Evolutionary conservation across 1,284 basidiomycete genomes (phyloP), one percentile per base, ranked within the genome.

Genomic region (Sporisorium scitamineum): DNA sequence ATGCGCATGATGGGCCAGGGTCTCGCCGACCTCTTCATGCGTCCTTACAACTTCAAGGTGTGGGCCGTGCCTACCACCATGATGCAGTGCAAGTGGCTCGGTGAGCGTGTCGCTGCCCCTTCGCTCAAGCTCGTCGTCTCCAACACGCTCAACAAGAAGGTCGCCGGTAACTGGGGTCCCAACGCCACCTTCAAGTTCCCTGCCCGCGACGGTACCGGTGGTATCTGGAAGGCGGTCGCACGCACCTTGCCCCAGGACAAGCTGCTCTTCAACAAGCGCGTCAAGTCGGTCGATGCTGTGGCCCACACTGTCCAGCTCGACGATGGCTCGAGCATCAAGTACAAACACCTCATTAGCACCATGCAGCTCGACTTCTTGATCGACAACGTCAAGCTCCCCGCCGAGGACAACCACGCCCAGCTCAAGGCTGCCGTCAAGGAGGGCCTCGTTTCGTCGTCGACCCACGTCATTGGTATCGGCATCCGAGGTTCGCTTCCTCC

Each of bases 71-170:
- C 87, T 32, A 88, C 88, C 13, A 86, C 84, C 42, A 73, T 80
- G 86, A 89, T 89, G 88, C 88, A 89, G 85, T 88, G 88, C 83
- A 87, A 88, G 81, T 89, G 88, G 88, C 86, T 89, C 52, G 88
- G 88, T 20, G 88, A 89, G 82, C 87, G 88, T 70, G 88, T 89
- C 26, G 88, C 88, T 4, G 88, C 88, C 13, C 88, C 88, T 20
- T 86, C 85, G 32, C 86, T 88, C 76, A 88, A 88, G 82, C 81
- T 86, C 22, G 88, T 88, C 67, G 85, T 89, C 48, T 84, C 84
- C 67, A 89, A 89, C 84, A 87, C 87, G 18, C 80, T 89, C 45
- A 87, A 88, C 77, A 87, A 87, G 79, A 87, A 88, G 80, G 83
- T 86, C 3, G 88, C 88, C 14, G 87, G 87, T 44, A 88, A 88